Base-by-base conservation (phyloP, 148 eudicot genomes). In the Camellia sinensis region DNA sequence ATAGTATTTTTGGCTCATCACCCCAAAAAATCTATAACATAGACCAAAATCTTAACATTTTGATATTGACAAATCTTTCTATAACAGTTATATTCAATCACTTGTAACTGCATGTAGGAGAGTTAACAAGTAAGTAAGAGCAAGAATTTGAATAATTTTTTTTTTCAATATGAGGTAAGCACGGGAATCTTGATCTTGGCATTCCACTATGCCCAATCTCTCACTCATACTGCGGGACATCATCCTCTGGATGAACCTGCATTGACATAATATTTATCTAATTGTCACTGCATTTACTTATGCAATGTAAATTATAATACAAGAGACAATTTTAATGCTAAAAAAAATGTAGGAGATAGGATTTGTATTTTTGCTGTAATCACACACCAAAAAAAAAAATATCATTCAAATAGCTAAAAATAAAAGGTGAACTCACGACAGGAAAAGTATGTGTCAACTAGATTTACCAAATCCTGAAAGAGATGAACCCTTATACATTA, bases 201-300 rank as follows among this genome's bases (percentile, higher is more conserved):
- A 69, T 45, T 69, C 50, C 19, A 5, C 22, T 43, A 1, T 44
- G 11, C 22, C 22, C 18, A 6, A 4, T 43, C n/a, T 69, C 73
- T 65, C 41, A 69, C 22, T 69, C 73, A 43, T 18, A 52, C n/a
- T 15, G 53, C 2, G 53, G 8, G 73, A 45, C 10, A 69, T 69
- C 22, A 7, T 69, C 73, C 22, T 17, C 73, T 0, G 73, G 73
- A 18, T 69, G 73, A 43, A 69, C 73, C 73, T 69, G 52, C 53
- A 69, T 15, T 69, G 73, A 44, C 52, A 43, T 17, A 44, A 5
- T 48, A 48, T 48, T 3, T 48, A 48, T 48, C 52, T 48, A 48
- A 5, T 7, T 4, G 52, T 7, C 7, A 48, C 52, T 7, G 5
- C 52, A 48, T 48, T 7, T 48, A 48, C 52, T 48, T 48, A 48